phyloP scores from a whole-genome alignment of 257 asterid species.

The Nicotiana knightiana region DNA sequence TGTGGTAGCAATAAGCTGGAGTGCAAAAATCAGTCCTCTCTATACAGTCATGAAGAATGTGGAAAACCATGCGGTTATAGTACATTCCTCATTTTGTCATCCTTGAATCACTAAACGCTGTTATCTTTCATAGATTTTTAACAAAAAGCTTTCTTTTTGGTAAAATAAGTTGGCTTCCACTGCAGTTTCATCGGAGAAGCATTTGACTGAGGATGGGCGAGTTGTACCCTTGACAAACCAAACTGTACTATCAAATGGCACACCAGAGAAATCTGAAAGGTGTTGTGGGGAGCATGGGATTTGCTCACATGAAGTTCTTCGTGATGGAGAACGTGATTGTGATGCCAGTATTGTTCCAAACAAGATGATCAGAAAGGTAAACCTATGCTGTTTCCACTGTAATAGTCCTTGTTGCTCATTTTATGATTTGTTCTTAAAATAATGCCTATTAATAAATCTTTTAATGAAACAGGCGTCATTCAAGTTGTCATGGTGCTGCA shows the following conservation, averaged over 20 bases:
- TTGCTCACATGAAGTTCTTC: conserved; percentile 66
- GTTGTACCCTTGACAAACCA: conserved; percentile 27
- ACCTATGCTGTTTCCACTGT: conserved; percentile 3
- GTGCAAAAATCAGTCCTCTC: background rate
- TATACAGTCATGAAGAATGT: background rate
- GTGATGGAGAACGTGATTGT: conserved; percentile 42
- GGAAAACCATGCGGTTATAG: background rate
- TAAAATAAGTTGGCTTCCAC: conserved; percentile 10
- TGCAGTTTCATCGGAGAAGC: conserved; percentile 35
- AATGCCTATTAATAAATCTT: conserved; percentile 1
- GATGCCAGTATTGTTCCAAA: conserved; percentile 28
- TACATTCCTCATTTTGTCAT: background rate
- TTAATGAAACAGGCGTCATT: conserved; percentile 68
- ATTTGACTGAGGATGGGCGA: conserved; percentile 21
- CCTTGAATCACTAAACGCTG: background rate
- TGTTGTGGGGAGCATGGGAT: conserved; percentile 59
- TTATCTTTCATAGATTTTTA: background rate
- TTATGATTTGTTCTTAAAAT: background rate
- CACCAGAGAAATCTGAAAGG: conserved; percentile 35
- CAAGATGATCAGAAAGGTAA: conserved; percentile 67
- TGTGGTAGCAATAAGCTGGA: background rate
- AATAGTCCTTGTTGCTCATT: background rate
- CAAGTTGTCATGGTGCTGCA: conserved; percentile 90
- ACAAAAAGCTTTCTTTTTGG: background rate
- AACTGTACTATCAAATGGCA: conserved; percentile 18